phyloP scores from a whole-genome alignment of 73 alveolate species.

The Paramecium sexaurelia region DNA sequence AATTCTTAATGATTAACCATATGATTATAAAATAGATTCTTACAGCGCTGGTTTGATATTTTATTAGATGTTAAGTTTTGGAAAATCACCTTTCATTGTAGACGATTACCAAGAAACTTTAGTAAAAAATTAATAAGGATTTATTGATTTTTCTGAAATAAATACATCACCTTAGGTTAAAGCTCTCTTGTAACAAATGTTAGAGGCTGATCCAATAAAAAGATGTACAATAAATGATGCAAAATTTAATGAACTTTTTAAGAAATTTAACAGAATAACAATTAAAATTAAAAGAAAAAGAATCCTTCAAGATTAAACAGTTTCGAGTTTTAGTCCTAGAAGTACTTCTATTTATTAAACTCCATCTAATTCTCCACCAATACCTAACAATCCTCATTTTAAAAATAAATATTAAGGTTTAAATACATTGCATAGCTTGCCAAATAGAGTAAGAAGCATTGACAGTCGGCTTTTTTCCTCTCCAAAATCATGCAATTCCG shows the following conservation, averaged over 20 bases:
- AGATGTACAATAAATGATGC: slow-evolving; percentile 32
- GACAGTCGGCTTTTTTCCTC: not conserved
- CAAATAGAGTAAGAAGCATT: not conserved
- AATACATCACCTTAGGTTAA: slow-evolving; percentile 58
- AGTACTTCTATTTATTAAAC: not conserved
- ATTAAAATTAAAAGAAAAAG: not conserved
- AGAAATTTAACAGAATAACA: not conserved
- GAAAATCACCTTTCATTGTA: slow-evolving; percentile 80
- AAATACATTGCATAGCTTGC: not conserved
- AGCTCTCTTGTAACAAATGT: not conserved
- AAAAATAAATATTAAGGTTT: not conserved
- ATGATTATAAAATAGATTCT: slow-evolving; percentile 68
- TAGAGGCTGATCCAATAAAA: not conserved
- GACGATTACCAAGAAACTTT: slow-evolving; percentile 67
- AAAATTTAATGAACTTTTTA: not conserved
- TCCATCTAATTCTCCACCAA: not conserved
- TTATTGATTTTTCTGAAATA: slow-evolving; percentile 69
- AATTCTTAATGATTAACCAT: not conserved
- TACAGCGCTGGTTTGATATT: slow-evolving; percentile 73
- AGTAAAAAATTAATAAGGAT: slow-evolving; percentile 69
- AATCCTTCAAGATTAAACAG: not conserved
- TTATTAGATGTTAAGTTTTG: slow-evolving; percentile 66
- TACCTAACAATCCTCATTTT: not conserved
- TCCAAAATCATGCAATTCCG: not conserved
- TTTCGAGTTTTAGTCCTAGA: not conserved